Evolutionary conservation across 169 alveolate genomes (phyloP).

Genomic region (Besnoitia besnoiti): DNA sequence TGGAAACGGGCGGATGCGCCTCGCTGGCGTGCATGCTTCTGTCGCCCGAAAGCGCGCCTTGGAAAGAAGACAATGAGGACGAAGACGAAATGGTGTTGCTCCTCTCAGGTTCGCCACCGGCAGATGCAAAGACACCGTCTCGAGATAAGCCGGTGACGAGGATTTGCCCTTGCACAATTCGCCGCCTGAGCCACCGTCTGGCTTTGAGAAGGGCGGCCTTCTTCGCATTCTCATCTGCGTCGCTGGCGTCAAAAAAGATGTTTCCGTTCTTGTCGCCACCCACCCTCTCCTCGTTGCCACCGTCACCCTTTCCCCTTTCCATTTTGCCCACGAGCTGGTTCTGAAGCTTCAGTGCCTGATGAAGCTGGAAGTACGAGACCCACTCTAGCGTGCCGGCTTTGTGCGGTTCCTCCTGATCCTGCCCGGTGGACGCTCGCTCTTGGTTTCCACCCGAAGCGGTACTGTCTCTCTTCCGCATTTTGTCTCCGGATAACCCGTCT

Average conservation of each 20-base stretch:
- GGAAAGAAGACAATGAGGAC: not conserved
- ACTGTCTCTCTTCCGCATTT: not conserved
- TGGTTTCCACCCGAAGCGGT: not conserved
- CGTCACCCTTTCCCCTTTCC: constrained; percentile 14
- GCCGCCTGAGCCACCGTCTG: constrained; percentile 30
- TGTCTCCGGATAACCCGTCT: not conserved
- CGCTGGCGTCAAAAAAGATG: constrained; percentile 19
- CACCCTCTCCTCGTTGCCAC: not conserved
- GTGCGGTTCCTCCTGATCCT: not conserved
- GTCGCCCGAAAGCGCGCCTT: not conserved
- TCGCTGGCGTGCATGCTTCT: not conserved
- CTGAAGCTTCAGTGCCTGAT: constrained; percentile 17
- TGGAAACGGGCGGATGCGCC: not conserved
- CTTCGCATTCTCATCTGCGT: not conserved
- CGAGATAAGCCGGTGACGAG: not conserved
- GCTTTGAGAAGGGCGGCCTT: constrained; percentile 14
- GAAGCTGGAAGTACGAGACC: constrained; percentile 11
- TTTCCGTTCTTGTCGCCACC: not conserved
- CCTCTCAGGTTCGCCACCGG: not conserved
- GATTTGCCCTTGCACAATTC: constrained; percentile 18
- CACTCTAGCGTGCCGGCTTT: not conserved
- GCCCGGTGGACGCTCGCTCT: not conserved
- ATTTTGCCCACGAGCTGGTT: not conserved
- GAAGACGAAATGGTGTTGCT: constrained; percentile 12
- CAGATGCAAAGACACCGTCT: not conserved